Evolutionary conservation across 306 rosid species (phyloP).

Genomic region (Delonix regia): DNA sequence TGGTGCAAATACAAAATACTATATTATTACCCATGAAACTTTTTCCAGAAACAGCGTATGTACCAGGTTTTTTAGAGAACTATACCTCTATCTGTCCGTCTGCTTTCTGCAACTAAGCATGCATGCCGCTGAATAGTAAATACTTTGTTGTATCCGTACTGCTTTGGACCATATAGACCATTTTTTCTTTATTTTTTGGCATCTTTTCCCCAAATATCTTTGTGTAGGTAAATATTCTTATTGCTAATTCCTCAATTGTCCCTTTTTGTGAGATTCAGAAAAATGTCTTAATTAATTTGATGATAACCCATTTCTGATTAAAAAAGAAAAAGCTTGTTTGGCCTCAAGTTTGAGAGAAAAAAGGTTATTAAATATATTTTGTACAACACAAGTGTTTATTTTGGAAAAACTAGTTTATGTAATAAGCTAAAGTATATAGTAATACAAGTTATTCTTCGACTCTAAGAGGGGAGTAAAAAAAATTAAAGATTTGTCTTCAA

Average conservation of each 20-base stretch:
- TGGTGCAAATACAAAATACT: not conserved
- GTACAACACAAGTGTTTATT: not conserved
- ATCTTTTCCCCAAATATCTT: not conserved
- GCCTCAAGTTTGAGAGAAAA: not conserved
- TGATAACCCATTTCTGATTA: not conserved
- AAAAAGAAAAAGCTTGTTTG: not conserved
- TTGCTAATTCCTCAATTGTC: not conserved
- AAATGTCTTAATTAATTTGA: not conserved
- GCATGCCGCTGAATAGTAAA: slow-evolving; percentile 35
- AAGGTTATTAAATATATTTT: not conserved
- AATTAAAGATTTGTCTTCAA: not conserved
- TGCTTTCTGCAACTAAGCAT: slow-evolving; percentile 7
- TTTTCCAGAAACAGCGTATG: slow-evolving; percentile 29
- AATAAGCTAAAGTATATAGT: not conserved
- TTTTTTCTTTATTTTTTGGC: not conserved
- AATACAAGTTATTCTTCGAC: not conserved
- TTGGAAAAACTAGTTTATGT: not conserved
- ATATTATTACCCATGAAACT: slow-evolving; percentile 4
- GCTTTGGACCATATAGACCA: slow-evolving; percentile 12
- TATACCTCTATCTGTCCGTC: not conserved
- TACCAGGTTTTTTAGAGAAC: slow-evolving; percentile 27
- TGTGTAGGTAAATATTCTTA: not conserved
- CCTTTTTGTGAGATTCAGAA: not conserved
- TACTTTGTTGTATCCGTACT: slow-evolving; percentile 20
- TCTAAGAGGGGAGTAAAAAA: not conserved